Conservation (phyloP, 805 yeast species). For the Pichia membranifaciens region DNA sequence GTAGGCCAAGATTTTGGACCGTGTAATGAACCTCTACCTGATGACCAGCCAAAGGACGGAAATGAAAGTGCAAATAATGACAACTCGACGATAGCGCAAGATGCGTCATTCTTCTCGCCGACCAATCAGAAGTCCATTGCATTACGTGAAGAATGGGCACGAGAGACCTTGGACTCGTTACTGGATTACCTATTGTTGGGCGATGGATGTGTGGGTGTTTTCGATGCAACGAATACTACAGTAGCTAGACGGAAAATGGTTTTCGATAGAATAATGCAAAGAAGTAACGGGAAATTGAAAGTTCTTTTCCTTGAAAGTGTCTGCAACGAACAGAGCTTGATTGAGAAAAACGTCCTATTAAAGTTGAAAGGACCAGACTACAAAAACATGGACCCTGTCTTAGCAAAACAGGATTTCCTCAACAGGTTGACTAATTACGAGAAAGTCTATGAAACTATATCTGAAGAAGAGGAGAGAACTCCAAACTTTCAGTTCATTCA, state of each 20-base stretch:
- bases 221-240: conserved; percentile 80
- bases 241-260: conserved; percentile 57
- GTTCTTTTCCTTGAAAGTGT: conserved; percentile 82
- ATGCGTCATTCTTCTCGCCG: conserved; percentile 84
- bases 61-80: too few species aligned
- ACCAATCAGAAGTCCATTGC: conserved; percentile 57
- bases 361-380: conserved; percentile 94
- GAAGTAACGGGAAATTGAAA: conserved; percentile 58
- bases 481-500: conserved; percentile 77
- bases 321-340: conserved; percentile 70
- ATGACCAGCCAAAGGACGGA: too few species aligned
- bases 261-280: conserved; percentile 47
- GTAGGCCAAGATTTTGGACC: conserved; percentile 51
- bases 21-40: conserved; percentile 57
- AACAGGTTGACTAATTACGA: conserved; percentile 80
- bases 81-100: conserved; percentile 40
- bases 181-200: conserved; percentile 75
- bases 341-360: conserved; percentile 74
- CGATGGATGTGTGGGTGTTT: conserved; percentile 87
- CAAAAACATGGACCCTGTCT: conserved; percentile 72
- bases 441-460: conserved; percentile 83
- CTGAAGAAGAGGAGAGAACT: conserved; percentile 59
- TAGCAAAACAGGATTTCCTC: conserved; percentile 75
- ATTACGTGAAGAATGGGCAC: conserved; percentile 91
- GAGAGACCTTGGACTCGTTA: conserved; percentile 82